Evolutionary conservation across 2,329 filamentous ascomycete species (phyloP).

Genomic region (Tolypocladium endophyticum): DNA sequence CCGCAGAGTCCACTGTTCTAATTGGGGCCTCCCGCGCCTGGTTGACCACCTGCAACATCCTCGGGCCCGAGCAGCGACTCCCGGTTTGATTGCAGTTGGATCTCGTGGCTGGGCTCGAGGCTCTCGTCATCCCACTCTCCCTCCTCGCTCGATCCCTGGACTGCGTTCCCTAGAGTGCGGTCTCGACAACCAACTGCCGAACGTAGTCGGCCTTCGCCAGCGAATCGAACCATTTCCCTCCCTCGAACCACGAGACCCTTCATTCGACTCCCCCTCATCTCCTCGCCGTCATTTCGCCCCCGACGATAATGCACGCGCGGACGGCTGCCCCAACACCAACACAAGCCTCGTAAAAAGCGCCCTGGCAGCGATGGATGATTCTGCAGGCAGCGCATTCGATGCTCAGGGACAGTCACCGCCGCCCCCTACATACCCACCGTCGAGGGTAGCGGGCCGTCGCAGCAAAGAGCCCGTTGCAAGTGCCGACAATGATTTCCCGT

Average conservation of each 20-base stretch:
- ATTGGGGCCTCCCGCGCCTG: neutral
- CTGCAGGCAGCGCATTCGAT: neutral
- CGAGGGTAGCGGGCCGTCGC: constrained; percentile 4
- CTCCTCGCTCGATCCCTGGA: neutral
- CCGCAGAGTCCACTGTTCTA: neutral
- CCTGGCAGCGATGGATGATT: constrained; percentile 2
- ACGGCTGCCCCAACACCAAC: neutral
- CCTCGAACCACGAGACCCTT: neutral
- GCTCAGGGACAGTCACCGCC: constrained; percentile 2
- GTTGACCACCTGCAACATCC: neutral
- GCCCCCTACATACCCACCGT: constrained; percentile 1
- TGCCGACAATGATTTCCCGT: constrained; percentile 21
- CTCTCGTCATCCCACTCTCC: neutral
- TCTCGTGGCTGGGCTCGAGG: neutral
- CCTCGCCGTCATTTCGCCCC: neutral
- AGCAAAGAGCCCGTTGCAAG: constrained; percentile 1
- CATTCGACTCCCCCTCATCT: neutral
- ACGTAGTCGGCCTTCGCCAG: neutral
- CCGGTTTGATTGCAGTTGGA: neutral
- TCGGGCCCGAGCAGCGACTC: neutral
- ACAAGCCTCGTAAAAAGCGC: neutral
- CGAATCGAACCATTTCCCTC: neutral
- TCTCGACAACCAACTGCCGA: neutral
- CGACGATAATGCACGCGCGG: constrained; percentile 5
- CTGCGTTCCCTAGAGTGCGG: neutral